phyloP scores from a whole-genome alignment of 495 filamentous ascomycete genomes.

The Podospora sp. region DNA sequence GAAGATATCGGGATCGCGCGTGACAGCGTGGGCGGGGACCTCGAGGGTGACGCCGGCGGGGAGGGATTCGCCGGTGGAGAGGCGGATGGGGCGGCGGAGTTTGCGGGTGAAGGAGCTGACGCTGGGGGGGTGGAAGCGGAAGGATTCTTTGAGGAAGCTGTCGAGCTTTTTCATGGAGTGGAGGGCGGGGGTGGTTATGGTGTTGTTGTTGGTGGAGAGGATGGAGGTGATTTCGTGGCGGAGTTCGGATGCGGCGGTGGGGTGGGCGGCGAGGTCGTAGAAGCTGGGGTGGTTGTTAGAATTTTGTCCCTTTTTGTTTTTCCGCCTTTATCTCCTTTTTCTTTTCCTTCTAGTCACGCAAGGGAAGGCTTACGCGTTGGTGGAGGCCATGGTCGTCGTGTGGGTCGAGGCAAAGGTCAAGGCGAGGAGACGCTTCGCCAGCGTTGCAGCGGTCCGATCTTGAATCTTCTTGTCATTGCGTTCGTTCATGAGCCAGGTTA shows the following conservation, averaged over 20 bases:
- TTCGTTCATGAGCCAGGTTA: constrained; percentile 44
- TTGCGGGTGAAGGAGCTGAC: constrained; percentile 39
- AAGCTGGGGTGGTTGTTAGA: no score
- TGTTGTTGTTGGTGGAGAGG: constrained; percentile 31
- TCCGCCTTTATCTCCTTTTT: no score
- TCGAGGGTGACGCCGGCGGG: constrained; percentile 41
- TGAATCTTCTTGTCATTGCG: constrained; percentile 25
- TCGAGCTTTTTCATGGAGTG: constrained; percentile 42
- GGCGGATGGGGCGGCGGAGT: constrained; percentile 40
- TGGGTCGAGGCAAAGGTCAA: constrained; percentile 55
- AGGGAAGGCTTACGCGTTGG: constrained; percentile 33
- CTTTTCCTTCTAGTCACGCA: no score
- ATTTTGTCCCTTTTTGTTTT: no score
- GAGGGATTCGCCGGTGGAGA: constrained; percentile 45
- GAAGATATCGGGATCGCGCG: constrained; percentile 14
- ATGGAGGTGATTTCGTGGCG: constrained; percentile 53
- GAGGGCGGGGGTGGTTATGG: constrained; percentile 32
- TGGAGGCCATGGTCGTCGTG: constrained; percentile 51
- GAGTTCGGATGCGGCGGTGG: constrained; percentile 49
- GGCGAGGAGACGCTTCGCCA: constrained; percentile 40
- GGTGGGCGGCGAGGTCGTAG: constrained; percentile 45
- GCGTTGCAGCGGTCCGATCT: constrained; percentile 21
- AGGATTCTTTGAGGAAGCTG: constrained; percentile 41
- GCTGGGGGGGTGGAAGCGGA: constrained; percentile 29
- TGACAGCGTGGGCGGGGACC: constrained; percentile 31